Evolutionary conservation across 805 yeast species (phyloP).

Genomic region (Candida silvicultrix): DNA sequence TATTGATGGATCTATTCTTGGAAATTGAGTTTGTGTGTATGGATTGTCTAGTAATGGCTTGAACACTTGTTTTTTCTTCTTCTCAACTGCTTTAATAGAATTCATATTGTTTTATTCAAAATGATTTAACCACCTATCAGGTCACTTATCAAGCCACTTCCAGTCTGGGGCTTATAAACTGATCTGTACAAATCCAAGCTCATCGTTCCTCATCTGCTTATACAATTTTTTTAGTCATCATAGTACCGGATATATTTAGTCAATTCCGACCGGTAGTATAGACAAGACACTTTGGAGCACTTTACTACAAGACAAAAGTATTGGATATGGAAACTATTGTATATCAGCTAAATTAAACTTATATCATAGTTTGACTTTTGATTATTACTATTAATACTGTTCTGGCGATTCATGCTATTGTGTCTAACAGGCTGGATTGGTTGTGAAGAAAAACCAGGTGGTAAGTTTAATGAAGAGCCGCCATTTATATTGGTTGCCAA

Average conservation of each 20-base stretch:
- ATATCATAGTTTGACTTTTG: not conserved
- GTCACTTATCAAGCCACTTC: no score
- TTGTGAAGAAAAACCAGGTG: not conserved
- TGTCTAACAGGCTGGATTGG: not conserved
- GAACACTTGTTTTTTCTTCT: constrained; percentile 48
- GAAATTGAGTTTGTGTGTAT: constrained; percentile 42
- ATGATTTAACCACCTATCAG: no score
- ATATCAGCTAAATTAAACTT: not conserved
- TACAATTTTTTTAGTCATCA: no score
- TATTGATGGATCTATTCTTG: constrained; percentile 32
- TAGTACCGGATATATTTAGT: no score
- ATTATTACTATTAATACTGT: not conserved
- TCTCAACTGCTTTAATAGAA: constrained; percentile 44
- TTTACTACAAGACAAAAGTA: no score
- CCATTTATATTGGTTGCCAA: not conserved
- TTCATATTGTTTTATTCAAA: constrained; percentile 6
- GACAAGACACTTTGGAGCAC: no score
- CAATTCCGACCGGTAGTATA: no score
- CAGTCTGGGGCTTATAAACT: no score
- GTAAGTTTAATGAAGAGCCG: not conserved
- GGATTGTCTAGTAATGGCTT: constrained; percentile 65
- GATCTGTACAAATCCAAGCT: no score
- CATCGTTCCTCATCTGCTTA: no score
- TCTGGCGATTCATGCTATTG: not conserved
- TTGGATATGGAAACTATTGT: no score